Evolutionary conservation across 352 stramenopile genomes (phyloP), one percentile per base, ranked within the genome.

Genomic region (Globisporangium nunn): DNA sequence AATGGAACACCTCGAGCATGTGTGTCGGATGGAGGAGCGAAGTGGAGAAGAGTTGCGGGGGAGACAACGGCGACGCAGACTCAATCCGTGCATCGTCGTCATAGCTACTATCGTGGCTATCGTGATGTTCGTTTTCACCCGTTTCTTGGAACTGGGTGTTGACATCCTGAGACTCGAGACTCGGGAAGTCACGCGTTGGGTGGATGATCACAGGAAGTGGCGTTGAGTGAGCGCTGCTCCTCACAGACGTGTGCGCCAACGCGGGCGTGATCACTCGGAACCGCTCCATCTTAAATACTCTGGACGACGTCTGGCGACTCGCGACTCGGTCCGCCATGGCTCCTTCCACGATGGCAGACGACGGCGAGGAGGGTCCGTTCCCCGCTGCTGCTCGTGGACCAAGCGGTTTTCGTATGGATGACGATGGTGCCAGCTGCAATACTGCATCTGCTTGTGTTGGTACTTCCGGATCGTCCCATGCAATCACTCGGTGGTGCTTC

Each of bases 1-100:
- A 81, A 12, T 59, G 66, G 17, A 93, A 66, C 29, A 93, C 85
- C 43, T 87, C 65, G 33, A 91, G 67, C 75, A 93, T 93, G 54
- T 90, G 71, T 15, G 75, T 66, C 0, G 78, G 69, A 15, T 64
- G 62, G 29, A 93, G 64, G 4, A 93, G 64, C 39, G 75, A 52
- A 0, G 66, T 59, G 14, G 44, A 45, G 11, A 17, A 1, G 3
- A 40, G 54, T 18, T 46, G 23, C 33, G 28, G 23, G 23, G 23
- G 0, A 28, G 23, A 45, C 18, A 43, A 17, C 33, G 31, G 8
- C n/a, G 50, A 54, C 6, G 50, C 15, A 7, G 8, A 47, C 33
- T 50, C 28, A 1, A 45, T 15, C 40, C 54, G 37, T 8, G 14
- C 44, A 28, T 54, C 45, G 28, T 44, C 51, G 18, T 63, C 43